These are phyloP conservation scores for Ogataea sp. DNA, from an alignment of 805 yeast species.

Conservation along the genomic window DNA sequence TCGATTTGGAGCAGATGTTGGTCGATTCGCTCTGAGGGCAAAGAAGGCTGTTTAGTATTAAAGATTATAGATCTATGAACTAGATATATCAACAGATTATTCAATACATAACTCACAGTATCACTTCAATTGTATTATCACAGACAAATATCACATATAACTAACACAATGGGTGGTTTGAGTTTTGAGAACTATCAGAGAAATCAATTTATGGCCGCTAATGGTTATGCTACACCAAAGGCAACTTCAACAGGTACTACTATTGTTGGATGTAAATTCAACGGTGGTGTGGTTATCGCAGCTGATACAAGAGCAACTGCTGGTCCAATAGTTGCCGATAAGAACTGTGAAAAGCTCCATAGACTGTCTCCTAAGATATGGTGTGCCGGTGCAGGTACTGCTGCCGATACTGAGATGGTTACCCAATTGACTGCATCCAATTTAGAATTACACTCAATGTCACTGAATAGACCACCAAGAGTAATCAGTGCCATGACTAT, in stretches of 20 bases:
- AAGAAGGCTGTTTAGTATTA: too few species aligned
- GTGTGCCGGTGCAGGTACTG: conserved; percentile 99
- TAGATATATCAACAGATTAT: too few species aligned
- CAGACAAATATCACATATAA: background rate
- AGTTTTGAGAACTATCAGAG: conserved; percentile 92
- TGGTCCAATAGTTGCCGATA: conserved; percentile 95
- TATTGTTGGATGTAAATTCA: conserved; percentile 89
- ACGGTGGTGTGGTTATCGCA: conserved; percentile 94
- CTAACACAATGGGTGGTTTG: conserved; percentile 66
- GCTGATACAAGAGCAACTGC: conserved; percentile 99
- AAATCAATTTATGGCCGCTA: conserved; percentile 62
- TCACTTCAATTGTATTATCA: too few species aligned
- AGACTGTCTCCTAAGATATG: conserved; percentile 84
- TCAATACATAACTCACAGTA: too few species aligned
- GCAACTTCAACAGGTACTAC: conserved; percentile 99
- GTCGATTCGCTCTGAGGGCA: too few species aligned
- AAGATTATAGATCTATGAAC: too few species aligned
- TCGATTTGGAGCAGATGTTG: too few species aligned
- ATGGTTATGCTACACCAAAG: conserved; percentile 71
- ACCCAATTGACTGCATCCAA: conserved; percentile 89
- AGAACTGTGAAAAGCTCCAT: conserved; percentile 94
- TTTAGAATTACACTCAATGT: conserved; percentile 81
- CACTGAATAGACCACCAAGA: conserved; percentile 80
- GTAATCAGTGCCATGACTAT: conserved; percentile 89
- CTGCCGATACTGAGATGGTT: conserved; percentile 98